Conservation (phyloP, 2,329 filamentous ascomycete species). For the Neoascochyta sp. region DNA sequence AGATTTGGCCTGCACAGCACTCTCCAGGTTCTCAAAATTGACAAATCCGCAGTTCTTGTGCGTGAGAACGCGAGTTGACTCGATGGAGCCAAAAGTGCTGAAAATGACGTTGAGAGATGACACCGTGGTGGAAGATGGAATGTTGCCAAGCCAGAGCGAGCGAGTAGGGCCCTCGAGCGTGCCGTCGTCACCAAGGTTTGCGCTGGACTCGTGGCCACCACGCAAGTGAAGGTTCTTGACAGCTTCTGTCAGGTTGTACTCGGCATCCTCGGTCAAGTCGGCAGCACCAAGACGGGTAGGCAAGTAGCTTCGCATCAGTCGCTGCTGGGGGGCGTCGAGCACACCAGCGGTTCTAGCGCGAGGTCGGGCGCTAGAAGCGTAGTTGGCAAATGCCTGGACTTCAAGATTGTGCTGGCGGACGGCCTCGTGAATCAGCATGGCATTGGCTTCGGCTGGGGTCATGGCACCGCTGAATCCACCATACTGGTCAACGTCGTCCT, state of each 20-base stretch:
- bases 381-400: constrained; percentile 85
- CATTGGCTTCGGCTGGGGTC: constrained; percentile 58
- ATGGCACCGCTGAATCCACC: constrained; percentile 57
- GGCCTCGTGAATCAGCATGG: constrained; percentile 61
- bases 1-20: constrained; percentile 82
- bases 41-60: constrained; percentile 99
- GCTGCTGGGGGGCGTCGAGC: constrained; percentile 70
- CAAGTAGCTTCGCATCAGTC: constrained; percentile 65
- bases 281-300: constrained; percentile 66
- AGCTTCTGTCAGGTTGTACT: constrained; percentile 76
- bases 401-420: constrained; percentile 92
- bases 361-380: constrained; percentile 76
- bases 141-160: constrained; percentile 94
- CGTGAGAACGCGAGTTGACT: constrained; percentile 88
- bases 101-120: constrained; percentile 95
- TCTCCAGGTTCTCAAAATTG: constrained; percentile 90
- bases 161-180: constrained; percentile 85
- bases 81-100: constrained; percentile 83
- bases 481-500: constrained; percentile 73
- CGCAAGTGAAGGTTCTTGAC: constrained; percentile 75
- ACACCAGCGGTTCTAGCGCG: constrained; percentile 90
- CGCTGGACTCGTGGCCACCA: constrained; percentile 52
- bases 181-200: constrained; percentile 71
- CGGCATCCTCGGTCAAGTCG: constrained; percentile 72
- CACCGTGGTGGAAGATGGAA: constrained; percentile 93